These are phyloP conservation scores for Phyllosticta citrichinensis DNA, from an alignment of 2,329 filamentous ascomycete species.

Conservation along the genomic window DNA sequence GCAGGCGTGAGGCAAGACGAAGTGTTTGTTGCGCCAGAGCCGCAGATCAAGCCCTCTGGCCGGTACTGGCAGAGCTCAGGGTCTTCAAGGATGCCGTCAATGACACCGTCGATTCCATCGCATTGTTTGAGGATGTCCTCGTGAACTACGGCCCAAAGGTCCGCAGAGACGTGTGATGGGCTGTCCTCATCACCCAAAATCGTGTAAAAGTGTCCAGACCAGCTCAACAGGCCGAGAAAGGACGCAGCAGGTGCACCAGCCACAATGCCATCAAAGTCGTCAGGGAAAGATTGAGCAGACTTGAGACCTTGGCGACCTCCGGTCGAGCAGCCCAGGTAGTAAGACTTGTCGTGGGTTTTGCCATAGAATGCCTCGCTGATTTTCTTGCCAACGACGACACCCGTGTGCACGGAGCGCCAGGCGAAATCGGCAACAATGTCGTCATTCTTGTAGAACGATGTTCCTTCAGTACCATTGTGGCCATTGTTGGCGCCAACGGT, in stretches of 20 bases:
- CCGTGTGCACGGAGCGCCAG: slow-evolving; percentile 35
- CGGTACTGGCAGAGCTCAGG: slow-evolving; percentile 35
- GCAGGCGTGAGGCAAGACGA: slow-evolving; percentile 33
- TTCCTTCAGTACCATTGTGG: slow-evolving; percentile 35
- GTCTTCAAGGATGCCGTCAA: slow-evolving; percentile 40
- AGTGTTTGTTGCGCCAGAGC: slow-evolving; percentile 22
- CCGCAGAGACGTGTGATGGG: slow-evolving; percentile 29
- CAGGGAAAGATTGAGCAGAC: slow-evolving; percentile 23
- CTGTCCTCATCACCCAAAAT: slow-evolving; percentile 22
- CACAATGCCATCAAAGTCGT: slow-evolving; percentile 29
- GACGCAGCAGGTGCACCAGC: slow-evolving; percentile 25
- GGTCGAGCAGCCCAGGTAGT: slow-evolving; percentile 28
- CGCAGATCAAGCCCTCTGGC: slow-evolving; percentile 31
- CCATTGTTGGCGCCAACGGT: slow-evolving; percentile 33
- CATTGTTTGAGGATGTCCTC: slow-evolving; percentile 39
- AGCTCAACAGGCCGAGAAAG: slow-evolving; percentile 25
- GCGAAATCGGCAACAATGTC: slow-evolving; percentile 41
- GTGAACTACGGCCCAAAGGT: slow-evolving; percentile 35
- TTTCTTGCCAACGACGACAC: slow-evolving; percentile 31
- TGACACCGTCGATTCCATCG: slow-evolving; percentile 38
- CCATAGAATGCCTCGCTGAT: slow-evolving; percentile 32
- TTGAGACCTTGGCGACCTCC: slow-evolving; percentile 25
- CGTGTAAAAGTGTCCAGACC: slow-evolving; percentile 23
- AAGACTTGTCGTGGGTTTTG: slow-evolving; percentile 30
- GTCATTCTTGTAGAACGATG: slow-evolving; percentile 31